A percentile compares a stretch with the other conserved stretches of the same genome.
Conservation (phyloP, 2,329 filamentous ascomycete species). For the Colletotrichum sp. region DNA sequence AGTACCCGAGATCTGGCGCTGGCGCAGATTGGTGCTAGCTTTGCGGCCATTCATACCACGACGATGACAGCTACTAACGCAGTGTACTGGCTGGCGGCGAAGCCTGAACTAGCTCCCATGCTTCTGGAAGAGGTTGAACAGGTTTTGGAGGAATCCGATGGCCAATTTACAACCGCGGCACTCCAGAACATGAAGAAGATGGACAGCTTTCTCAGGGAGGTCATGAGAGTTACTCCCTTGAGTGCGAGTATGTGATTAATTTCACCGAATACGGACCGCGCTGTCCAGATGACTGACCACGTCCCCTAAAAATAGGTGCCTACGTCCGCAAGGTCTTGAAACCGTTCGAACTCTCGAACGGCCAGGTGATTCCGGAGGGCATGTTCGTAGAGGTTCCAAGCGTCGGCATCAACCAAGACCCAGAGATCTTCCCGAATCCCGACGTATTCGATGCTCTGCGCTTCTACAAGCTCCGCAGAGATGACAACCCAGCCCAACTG, state of each 20-base stretch:
- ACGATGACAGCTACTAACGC: slow-evolving; percentile 46
- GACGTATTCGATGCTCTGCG: slow-evolving; percentile 52
- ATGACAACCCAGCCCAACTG: slow-evolving; percentile 13
- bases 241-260: slow-evolving; percentile 18
- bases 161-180: slow-evolving; percentile 35
- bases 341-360: slow-evolving; percentile 57
- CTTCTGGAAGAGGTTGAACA: slow-evolving; percentile 55
- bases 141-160: slow-evolving; percentile 37
- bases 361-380: slow-evolving; percentile 51
- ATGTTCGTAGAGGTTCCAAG: slow-evolving; percentile 46
- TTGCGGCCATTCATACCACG: slow-evolving; percentile 58
- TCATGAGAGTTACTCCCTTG: slow-evolving; percentile 43
- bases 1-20: slow-evolving; percentile 41
- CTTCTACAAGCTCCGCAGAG: slow-evolving; percentile 44
- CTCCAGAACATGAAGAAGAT: slow-evolving; percentile 42
- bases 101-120: slow-evolving; percentile 53
- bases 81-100: slow-evolving; percentile 51
- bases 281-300: neutral
- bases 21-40: slow-evolving; percentile 46
- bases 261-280: too few species aligned
- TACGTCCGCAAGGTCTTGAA: slow-evolving; percentile 46
- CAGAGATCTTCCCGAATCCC: slow-evolving; percentile 39
- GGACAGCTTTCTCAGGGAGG: slow-evolving; percentile 44
- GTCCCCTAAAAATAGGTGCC: neutral
- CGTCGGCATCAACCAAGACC: slow-evolving; percentile 39